phyloP scores from a whole-genome alignment of 129 eudicot species.

The Flaveria brownii region DNA sequence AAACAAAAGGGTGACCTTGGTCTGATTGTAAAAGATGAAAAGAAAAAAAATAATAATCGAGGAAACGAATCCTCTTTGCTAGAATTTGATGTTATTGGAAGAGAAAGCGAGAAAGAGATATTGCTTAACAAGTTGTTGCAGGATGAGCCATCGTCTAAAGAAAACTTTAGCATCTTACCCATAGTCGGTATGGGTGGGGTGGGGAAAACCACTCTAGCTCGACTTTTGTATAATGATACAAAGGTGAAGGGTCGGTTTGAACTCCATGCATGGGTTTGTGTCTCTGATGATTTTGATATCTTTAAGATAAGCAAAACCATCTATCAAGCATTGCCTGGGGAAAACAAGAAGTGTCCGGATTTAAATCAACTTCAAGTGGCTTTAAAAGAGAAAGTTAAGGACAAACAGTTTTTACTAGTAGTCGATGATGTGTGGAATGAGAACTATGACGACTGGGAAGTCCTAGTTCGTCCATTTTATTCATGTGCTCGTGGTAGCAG shows the following conservation, averaged over 20 bases:
- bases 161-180: constrained; percentile 10
- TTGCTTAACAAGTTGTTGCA: constrained; percentile 13
- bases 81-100: constrained; percentile 38
- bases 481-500: too few relatives aligned
- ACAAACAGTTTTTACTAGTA: too few relatives aligned
- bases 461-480: too few relatives aligned
- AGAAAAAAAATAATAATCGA: background rate
- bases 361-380: too few relatives aligned
- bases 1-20: constrained; percentile 27
- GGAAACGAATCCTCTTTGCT: constrained; percentile 35
- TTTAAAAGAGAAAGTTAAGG: too few relatives aligned
- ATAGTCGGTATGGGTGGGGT: constrained; percentile 25
- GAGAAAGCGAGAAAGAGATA: constrained; percentile 31
- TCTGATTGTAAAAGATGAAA: constrained; percentile 15
- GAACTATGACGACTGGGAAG: too few relatives aligned
- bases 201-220: constrained; percentile 19
- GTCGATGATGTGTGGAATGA: too few relatives aligned
- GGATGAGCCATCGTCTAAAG: background rate
- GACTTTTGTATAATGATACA: background rate
- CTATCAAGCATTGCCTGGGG: background rate
- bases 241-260: background rate
- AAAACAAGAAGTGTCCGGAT: background rate
- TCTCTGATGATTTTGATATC: background rate
- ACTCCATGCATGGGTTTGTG: constrained; percentile 15
- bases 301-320: background rate